These are phyloP conservation scores for Rosa multiflora DNA, from an alignment of 306 rosid species.

Conservation along the genomic window DNA sequence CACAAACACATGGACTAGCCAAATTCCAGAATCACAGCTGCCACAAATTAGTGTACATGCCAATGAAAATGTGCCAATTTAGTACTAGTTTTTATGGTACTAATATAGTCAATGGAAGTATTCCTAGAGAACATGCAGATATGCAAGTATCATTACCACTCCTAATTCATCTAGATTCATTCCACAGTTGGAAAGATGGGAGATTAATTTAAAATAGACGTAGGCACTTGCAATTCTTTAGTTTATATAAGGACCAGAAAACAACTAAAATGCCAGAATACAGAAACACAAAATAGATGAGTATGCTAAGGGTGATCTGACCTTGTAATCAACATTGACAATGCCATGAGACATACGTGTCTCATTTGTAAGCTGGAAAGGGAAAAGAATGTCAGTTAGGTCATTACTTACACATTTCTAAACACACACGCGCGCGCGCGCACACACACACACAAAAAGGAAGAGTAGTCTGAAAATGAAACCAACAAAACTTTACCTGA, in stretches of 20 bases:
- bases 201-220: neutral
- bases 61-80: too few relatives aligned
- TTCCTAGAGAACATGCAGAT: neutral
- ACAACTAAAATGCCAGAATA: neutral
- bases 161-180: conserved; percentile 97
- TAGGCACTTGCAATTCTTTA: neutral
- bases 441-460: neutral
- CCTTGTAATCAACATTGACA: conserved; percentile 85
- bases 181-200: conserved; percentile 48
- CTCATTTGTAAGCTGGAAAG: conserved; percentile 74
- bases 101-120: neutral
- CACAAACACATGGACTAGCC: neutral
- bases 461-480: neutral
- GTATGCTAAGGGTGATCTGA: conserved; percentile 7
- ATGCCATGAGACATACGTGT: conserved; percentile 96
- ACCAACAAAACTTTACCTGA: conserved; percentile 45
- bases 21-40: neutral
- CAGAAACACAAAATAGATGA: neutral
- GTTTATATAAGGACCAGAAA: neutral
- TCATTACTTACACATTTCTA: neutral
- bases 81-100: neutral
- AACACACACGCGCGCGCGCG: neutral
- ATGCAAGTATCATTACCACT: conserved; percentile 63
- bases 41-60: neutral
- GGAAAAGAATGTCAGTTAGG: neutral